These are phyloP conservation scores for Astrephomene gubernaculifera DNA, from an alignment of 139 green algal genomes.

Conservation along the genomic window DNA sequence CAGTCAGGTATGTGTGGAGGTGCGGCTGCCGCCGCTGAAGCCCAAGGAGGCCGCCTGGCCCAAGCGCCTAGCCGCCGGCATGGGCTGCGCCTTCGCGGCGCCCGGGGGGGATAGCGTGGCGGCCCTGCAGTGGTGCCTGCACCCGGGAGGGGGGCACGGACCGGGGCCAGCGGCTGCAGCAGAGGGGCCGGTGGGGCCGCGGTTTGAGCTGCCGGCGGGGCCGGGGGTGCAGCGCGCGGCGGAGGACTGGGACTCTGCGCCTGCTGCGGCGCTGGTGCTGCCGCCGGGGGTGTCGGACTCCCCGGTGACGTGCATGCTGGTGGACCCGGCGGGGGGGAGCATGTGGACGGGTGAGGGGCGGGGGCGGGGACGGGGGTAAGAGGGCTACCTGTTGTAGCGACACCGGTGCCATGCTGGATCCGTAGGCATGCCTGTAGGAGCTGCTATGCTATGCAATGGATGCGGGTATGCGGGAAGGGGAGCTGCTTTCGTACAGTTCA, in stretches of 20 bases:
- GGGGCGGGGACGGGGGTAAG: not conserved
- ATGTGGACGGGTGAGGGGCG: constrained; percentile 43
- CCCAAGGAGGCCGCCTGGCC: constrained; percentile 17
- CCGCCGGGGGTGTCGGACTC: not conserved
- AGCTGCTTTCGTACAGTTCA: too few species aligned
- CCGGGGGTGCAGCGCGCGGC: not conserved
- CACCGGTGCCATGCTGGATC: too few species aligned
- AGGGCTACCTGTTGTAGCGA: too few species aligned
- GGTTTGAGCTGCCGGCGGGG: not conserved
- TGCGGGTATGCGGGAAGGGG: too few species aligned
- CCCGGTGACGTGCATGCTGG: not conserved
- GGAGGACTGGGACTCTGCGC: constrained; percentile 51
- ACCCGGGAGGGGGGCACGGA: not conserved
- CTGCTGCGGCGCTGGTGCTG: constrained; percentile 23
- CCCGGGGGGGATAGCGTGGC: constrained; percentile 12
- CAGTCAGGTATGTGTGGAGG: constrained; percentile 12
- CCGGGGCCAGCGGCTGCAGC: not conserved
- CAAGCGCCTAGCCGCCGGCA: constrained; percentile 24
- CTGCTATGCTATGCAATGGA: too few species aligned
- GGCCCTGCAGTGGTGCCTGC: constrained; percentile 40
- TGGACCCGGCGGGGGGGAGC: constrained; percentile 36
- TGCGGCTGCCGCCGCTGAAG: constrained; percentile 47
- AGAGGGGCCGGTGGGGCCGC: not conserved
- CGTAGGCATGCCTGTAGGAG: too few species aligned
- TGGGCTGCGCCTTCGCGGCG: constrained; percentile 29